These are phyloP conservation scores for Pleomassaria siparia DNA, from an alignment of 2,329 filamentous ascomycete genomes.

Conservation along the genomic window DNA sequence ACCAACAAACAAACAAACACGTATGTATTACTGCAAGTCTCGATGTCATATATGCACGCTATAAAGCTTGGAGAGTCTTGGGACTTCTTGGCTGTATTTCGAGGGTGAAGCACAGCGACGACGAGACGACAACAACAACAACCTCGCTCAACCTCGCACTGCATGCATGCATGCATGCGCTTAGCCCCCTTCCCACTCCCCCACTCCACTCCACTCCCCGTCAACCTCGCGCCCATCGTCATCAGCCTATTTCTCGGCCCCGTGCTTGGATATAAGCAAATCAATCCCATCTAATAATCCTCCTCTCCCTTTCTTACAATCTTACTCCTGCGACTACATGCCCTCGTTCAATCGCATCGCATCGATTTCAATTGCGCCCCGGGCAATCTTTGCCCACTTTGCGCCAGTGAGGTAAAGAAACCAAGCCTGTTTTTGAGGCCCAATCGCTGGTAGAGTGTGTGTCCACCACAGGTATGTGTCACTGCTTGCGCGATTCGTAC, in stretches of 20 bases:
- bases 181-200: constrained; percentile 1
- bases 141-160: constrained; percentile 1
- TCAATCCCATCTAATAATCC: not conserved
- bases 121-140: constrained; percentile 3
- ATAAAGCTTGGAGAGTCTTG: no score
- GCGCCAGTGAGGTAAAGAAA: not conserved
- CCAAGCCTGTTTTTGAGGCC: not conserved
- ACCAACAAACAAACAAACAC: no score
- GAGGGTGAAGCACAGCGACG: not conserved
- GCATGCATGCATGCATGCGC: no score
- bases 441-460: not conserved
- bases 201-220: no score
- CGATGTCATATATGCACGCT: no score
- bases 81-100: not conserved
- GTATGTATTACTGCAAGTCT: no score
- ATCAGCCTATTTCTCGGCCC: not conserved
- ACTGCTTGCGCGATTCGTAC: no score
- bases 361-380: no score
- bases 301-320: not conserved
- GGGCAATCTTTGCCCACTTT: not conserved
- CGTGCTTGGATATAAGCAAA: not conserved
- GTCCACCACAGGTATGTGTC: not conserved
- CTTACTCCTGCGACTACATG: no score
- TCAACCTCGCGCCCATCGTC: no score
- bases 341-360: not conserved